Evolutionary conservation across 306 rosid genomes (phyloP).

Genomic region (Cucurbita pepo): DNA sequence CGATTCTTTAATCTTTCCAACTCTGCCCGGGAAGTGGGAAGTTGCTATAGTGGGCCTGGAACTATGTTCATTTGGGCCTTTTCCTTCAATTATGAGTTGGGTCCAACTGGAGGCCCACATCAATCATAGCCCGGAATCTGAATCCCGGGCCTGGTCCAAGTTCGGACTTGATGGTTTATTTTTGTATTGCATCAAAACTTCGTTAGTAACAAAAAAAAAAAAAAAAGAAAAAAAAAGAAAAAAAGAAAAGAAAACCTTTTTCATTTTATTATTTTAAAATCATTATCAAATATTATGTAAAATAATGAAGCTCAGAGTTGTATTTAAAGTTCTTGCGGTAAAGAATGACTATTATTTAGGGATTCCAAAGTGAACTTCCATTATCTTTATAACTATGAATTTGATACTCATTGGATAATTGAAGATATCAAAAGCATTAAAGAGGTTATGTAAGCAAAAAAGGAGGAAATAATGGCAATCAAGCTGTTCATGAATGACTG

Average conservation of each 20-base stretch:
- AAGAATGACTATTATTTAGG: too few species aligned
- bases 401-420: neutral
- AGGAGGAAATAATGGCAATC: neutral
- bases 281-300: too few species aligned
- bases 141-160: neutral
- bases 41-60: too few species aligned
- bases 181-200: too few species aligned
- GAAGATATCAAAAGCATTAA: neutral
- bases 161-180: neutral
- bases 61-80: neutral
- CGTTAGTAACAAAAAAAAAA: too few species aligned
- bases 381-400: neutral
- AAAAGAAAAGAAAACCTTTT: too few species aligned
- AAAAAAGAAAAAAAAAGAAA: too few species aligned
- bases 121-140: neutral
- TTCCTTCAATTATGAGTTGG: neutral
- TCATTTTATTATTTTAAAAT: too few species aligned
- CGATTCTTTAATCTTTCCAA: too few species aligned
- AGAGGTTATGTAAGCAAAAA: neutral
- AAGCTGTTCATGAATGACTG: neutral
- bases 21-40: too few species aligned
- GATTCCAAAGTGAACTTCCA: neutral
- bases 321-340: too few species aligned
- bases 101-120: neutral
- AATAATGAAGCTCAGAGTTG: too few species aligned